Base-by-base conservation (phyloP, 2,329 filamentous ascomycete species). In the Aspergillus costaricaensis region DNA sequence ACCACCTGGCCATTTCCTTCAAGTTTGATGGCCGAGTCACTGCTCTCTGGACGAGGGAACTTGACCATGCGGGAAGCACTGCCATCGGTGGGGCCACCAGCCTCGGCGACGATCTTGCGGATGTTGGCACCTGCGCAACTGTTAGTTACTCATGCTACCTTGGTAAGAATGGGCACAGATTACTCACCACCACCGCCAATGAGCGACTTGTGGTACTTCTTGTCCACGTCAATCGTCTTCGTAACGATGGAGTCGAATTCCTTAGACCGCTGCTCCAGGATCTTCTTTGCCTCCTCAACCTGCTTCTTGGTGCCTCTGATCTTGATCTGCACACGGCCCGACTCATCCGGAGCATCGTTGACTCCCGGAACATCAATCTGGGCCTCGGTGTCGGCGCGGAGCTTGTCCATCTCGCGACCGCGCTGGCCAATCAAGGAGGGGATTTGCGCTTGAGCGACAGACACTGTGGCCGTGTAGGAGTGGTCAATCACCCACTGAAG, bases 341-440 rank as follows among this genome's bases (percentile, higher is more conserved):
- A 83, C 9, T 84, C 80, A 67, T 88, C 85, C 25, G 83, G 80
- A 15, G 86, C 85, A 66, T 96, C 91, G 61, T 89, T 86, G 58
- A 88, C 88, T 63, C 90, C 89, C 25, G 95, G 95, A 52, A 99
- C 91, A 73, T 98, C 94, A 66, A 99, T 94, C 78, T 90, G 90
- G 23, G 92, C 92, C 57, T 92, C 92, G 51, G 92, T 96, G 58
- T 86, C 82, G 65, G 92, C 87, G 61, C 95, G 90, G 52, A 99
- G 83, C 72, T 92, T 90, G 69, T 98, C 95, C 84, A 99, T 91
- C 68, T 91, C 92, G 68, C 89, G 88, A 65, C 95, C 95, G 43
- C 92, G 91, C 70, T 92, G 88, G 53, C 95, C 95, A 69, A 99
- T 98, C 65, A 99, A 81, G 17, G 91, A 94, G n/a, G 93, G 92